phyloP scores from a whole-genome alignment of 768 basidiomycete species.

The Suillus subluteus region DNA sequence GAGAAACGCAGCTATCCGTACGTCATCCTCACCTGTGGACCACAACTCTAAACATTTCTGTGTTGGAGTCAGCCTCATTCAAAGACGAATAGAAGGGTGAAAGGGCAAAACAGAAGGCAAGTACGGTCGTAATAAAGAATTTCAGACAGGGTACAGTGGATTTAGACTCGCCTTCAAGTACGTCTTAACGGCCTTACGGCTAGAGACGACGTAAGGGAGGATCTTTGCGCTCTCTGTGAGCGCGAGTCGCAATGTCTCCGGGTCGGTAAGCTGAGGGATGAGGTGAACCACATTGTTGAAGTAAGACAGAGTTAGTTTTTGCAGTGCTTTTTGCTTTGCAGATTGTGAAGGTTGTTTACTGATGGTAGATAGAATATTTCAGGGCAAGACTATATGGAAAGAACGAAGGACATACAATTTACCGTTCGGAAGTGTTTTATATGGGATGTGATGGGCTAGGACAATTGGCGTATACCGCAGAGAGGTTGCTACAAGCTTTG shows the following conservation, averaged over 20 bases:
- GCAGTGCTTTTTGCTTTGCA: conserved; percentile 78
- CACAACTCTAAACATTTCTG: conserved; percentile 85
- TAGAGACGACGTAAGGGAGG: conserved; percentile 84
- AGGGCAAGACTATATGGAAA: background rate
- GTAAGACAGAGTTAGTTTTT: conserved; percentile 87
- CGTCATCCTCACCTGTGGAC: conserved; percentile 79
- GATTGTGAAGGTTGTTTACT: conserved; percentile 88
- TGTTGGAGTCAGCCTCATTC: background rate
- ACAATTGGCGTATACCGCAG: conserved; percentile 91
- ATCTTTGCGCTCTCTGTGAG: conserved; percentile 87
- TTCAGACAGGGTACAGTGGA: background rate
- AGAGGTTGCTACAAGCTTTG: conserved; percentile 86
- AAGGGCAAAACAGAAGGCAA: conserved; percentile 13
- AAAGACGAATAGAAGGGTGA: background rate
- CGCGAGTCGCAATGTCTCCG: conserved; percentile 67
- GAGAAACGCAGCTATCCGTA: conserved; percentile 85
- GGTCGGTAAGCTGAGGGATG: conserved; percentile 73
- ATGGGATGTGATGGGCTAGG: conserved; percentile 85
- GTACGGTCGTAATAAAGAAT: background rate
- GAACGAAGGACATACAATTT: conserved; percentile 67
- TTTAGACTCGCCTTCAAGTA: conserved; percentile 74
- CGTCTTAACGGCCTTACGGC: conserved; percentile 80
- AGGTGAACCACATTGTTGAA: conserved; percentile 86
- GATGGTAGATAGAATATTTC: conserved; percentile 12
- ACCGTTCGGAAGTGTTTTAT: conserved; percentile 79